Evolutionary conservation across 148 eudicot species (phyloP), one percentile per base, ranked within the genome.

Genomic region (Spergularia marina): DNA sequence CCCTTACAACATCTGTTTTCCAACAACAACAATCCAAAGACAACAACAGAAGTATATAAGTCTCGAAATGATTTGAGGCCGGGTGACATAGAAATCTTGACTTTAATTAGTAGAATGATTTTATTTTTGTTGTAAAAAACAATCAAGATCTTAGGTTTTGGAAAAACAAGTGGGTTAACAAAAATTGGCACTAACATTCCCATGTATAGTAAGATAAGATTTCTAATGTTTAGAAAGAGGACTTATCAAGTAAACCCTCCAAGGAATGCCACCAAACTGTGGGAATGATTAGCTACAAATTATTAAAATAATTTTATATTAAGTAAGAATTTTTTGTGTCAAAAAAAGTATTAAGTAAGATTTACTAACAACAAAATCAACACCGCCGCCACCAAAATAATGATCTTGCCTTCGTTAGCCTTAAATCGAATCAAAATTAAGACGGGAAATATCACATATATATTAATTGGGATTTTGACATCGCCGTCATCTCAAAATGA

Each of bases 191-290:
- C 55, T 36, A 65, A 66, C 20, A 68, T 81, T 79, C 40, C 83
- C 41, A 36, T 1, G 77, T 72, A 36, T 72, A 72, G 83, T 66
- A 76, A 30, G 66, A 71, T 52, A 76, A 71, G 56, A 81, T 81
- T 72, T 81, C 70, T 74, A 53, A 66, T 67, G 57, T 59, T 55
- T 56, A 64, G 68, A 78, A 78, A 72, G 67, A 56, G 73, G 77
- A 78, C 53, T 63, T 78, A 25, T 39, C 60, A 73, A 73, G 74
- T 12, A 73, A 79, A 59, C 74, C 47, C 53, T 65, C 57, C 58
- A 51, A 49, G 63, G 79, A 51, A 75, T 73, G 66, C 14, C 17
- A 71, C 75, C 79, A 75, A 75, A 75, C 74, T 59, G 23, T 61
- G 39, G 68, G 59, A 25, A 60, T 53, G n/a, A 59, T 39, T 62